Evolutionary conservation across 768 basidiomycete species (phyloP).

Genomic region (Boletus fagicola): DNA sequence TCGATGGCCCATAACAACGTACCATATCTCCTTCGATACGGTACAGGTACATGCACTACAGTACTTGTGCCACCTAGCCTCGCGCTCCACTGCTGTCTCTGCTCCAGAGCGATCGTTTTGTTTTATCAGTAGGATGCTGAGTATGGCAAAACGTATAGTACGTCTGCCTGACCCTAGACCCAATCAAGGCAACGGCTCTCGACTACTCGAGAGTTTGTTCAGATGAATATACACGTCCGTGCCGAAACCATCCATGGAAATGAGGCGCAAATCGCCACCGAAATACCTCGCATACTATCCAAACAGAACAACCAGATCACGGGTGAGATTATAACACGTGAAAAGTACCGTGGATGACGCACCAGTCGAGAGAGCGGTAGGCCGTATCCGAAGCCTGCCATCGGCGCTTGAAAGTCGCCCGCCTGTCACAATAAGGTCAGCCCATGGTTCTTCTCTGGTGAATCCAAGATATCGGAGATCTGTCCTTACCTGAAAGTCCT

Average conservation of each 20-base stretch:
- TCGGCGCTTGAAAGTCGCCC: constrained; percentile 93
- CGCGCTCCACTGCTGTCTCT: not conserved
- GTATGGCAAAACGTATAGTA: not conserved
- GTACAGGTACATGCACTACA: not conserved
- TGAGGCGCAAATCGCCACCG: constrained; percentile 85
- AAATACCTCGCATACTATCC: constrained; percentile 88
- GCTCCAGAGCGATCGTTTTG: not conserved
- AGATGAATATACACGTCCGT: constrained; percentile 92
- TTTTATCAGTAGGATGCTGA: not conserved
- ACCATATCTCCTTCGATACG: not conserved
- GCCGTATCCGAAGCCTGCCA: constrained; percentile 97
- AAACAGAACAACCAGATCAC: not conserved
- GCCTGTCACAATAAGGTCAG: constrained; percentile 38
- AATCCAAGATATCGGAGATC: not conserved
- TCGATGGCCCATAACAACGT: not conserved
- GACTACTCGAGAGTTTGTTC: constrained; percentile 80
- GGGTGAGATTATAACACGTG: not conserved
- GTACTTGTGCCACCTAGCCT: not conserved
- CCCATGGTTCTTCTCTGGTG: not conserved
- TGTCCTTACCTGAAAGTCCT: constrained; percentile 53
- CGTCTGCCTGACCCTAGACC: not conserved
- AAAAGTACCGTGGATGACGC: constrained; percentile 27
- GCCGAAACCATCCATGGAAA: constrained; percentile 96
- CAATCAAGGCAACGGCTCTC: constrained; percentile 62
- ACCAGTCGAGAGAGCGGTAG: constrained; percentile 88